Percentiles rank a stretch among this genome's conserved stretches.
These are phyloP conservation scores for Naganishia vishniacii DNA, from an alignment of 768 basidiomycete genomes.

Conservation along the genomic window DNA sequence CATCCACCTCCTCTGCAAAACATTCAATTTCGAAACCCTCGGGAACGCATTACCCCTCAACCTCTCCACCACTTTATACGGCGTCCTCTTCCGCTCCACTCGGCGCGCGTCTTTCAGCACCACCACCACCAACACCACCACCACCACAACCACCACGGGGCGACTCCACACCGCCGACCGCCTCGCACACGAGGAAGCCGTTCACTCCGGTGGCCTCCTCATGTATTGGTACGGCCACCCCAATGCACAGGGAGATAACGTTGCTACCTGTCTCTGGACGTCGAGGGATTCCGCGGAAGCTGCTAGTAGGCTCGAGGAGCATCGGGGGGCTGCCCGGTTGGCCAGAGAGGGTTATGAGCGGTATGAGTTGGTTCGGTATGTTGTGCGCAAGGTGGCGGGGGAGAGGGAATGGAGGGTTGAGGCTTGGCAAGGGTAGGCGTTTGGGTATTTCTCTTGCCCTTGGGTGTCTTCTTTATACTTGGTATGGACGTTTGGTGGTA, in stretches of 20 bases:
- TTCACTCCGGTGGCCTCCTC: slow-evolving; percentile 66
- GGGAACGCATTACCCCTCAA: neutral
- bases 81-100: slow-evolving; percentile 79
- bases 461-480: no score
- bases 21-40: no score
- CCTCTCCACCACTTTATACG: slow-evolving; percentile 52
- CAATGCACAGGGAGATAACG: slow-evolving; percentile 58
- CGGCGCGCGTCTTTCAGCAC: slow-evolving; percentile 52
- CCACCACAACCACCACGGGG: no score
- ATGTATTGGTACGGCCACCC: slow-evolving; percentile 94
- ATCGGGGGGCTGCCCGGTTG: slow-evolving; percentile 74
- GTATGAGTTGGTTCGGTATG: slow-evolving; percentile 71
- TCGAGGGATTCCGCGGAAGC: slow-evolving; percentile 74
- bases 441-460: no score
- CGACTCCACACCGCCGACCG: slow-evolving; percentile 85
- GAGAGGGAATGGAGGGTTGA: slow-evolving; percentile 58
- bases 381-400: slow-evolving; percentile 63
- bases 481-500: no score
- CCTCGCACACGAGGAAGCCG: slow-evolving; percentile 85
- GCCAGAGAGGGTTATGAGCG: slow-evolving; percentile 62
- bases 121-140: no score
- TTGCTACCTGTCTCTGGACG: slow-evolving; percentile 95
- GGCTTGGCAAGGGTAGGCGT: slow-evolving; percentile 53
- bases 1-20: neutral
- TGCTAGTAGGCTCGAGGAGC: slow-evolving; percentile 72